Conservation (phyloP, 1,139 yeast genomes). For the Yamadazyma sp. region DNA sequence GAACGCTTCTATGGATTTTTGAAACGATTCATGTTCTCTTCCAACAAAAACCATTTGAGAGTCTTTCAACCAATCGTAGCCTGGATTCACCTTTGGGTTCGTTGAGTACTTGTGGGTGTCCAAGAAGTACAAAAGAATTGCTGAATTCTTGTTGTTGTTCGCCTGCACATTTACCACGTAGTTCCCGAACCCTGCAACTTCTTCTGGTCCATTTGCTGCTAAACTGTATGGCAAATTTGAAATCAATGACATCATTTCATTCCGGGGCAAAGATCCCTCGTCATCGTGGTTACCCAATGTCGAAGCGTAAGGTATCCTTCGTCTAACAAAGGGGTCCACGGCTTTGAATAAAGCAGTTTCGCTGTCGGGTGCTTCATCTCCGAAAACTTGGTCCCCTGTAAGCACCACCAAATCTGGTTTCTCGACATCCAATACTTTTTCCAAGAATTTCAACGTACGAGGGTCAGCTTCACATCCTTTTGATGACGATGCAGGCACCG, state of each 20-base stretch:
- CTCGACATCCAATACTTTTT: conserved; percentile 64
- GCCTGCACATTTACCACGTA: conserved; percentile 57
- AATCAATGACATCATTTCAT: conserved; percentile 58
- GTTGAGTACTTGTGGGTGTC: conserved; percentile 79
- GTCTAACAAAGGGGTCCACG: conserved; percentile 63
- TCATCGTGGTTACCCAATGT: conserved; percentile 67
- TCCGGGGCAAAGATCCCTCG: conserved; percentile 59
- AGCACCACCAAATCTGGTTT: conserved; percentile 78
- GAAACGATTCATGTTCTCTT: conserved; percentile 33
- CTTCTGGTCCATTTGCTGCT: conserved; percentile 61
- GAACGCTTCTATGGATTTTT: conserved; percentile 31
- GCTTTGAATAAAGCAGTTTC: conserved; percentile 78
- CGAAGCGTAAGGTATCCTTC: conserved; percentile 77
- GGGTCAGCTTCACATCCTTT: conserved; percentile 70
- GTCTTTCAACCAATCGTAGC: conserved; percentile 85
- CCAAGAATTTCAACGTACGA: conserved; percentile 62
- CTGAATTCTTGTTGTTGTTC: conserved; percentile 36
- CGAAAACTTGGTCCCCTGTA: conserved; percentile 86
- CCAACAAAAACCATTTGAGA: conserved; percentile 65
- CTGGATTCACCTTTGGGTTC: conserved; percentile 64
- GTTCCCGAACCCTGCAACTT: conserved; percentile 78
- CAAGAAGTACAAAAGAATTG: conserved; percentile 66
- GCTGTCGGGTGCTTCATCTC: conserved; percentile 70
- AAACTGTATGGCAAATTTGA: conserved; percentile 65
- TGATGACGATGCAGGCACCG: conserved; percentile 48